Percentiles rank a stretch among this genome's conserved stretches.
Conservation (phyloP, 345 rosid genomes). For the Populus ilicifolia region DNA sequence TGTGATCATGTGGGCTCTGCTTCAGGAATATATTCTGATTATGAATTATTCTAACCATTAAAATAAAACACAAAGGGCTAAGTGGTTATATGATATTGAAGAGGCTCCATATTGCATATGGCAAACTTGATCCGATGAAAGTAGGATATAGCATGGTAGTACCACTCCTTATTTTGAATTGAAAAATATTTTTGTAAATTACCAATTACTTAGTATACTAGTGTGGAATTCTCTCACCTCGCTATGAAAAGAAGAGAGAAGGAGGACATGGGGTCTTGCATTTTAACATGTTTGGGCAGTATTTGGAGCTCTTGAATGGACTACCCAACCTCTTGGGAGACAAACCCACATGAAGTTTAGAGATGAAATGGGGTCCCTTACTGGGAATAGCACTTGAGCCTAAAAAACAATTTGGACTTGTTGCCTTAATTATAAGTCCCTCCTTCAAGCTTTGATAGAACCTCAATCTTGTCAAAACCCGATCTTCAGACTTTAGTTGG, state of each 20-base stretch:
- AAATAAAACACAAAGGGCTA: background rate
- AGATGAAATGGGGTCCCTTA: constrained; percentile 26
- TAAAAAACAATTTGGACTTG: background rate
- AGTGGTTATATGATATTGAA: no score
- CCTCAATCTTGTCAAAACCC: constrained; percentile 30
- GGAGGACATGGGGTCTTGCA: background rate
- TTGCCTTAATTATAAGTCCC: constrained; percentile 1
- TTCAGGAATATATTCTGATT: background rate
- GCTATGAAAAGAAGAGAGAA: background rate
- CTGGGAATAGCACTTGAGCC: constrained; percentile 4
- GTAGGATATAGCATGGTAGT: no score
- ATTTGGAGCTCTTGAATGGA: constrained; percentile 26
- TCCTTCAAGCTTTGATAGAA: constrained; percentile 5
- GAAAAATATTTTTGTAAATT: no score
- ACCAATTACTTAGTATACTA: no score
- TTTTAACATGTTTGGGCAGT: constrained; percentile 9
- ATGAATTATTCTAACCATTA: no score
- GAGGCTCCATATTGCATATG: background rate
- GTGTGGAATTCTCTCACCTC: no score
- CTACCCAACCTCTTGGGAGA: constrained; percentile 36
- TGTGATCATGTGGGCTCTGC: constrained; percentile 18
- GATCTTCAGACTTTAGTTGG: constrained; percentile 31
- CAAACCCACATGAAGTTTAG: constrained; percentile 39
- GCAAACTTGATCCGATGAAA: background rate
- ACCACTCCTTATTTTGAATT: no score